Evolutionary conservation across 2,329 filamentous ascomycete species (phyloP), one percentile per base, ranked within the genome.

Genomic region (Fusarium incarnatum): DNA sequence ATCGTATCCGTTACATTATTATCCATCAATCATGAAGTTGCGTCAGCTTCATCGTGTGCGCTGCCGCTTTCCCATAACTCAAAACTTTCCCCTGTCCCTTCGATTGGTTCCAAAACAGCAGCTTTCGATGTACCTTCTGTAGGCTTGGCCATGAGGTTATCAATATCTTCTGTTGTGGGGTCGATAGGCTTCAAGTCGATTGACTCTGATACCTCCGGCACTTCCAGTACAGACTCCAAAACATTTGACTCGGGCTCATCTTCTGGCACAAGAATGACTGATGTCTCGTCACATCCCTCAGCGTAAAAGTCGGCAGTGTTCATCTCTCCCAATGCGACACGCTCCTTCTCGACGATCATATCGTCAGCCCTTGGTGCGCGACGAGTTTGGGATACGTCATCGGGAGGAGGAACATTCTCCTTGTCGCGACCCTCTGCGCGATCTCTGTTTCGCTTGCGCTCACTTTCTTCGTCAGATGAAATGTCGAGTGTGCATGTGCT

Each of bases 401-500:
- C 87, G 5, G 82, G 78, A 3, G 95, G 95, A 7, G 95, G 92
- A 20, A 97, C 89, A 77, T 99, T 99, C 83, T 99, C 95, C 84
- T 99, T 99, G 76, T 94, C 92, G 32, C 89, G 85, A 47, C 88
- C 86, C 71, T 92, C 87, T 32, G 84, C 84, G 72, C 84, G 78
- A 77, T 85, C 86, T 70, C 80, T 81, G 53, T 75, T 82, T 45
- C 85, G 81, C 76, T 87, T 87, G 52, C 83, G 85, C 75, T 87
- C 85, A 28, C 82, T 87, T 79, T 94, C 92, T 78, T 97, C 94
- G 74, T 97, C 94, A 23, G 93, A 94, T 72, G 90, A 94, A 76
- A 98, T 94, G 77, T 98, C 95, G 6, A 98, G 87, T 1, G 91
- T 90, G 69, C 91, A 91, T 10, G 95, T 95, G 59, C 91, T 92